Conservation (phyloP, 495 filamentous ascomycete genomes). For the Talaromyces ruber region DNA sequence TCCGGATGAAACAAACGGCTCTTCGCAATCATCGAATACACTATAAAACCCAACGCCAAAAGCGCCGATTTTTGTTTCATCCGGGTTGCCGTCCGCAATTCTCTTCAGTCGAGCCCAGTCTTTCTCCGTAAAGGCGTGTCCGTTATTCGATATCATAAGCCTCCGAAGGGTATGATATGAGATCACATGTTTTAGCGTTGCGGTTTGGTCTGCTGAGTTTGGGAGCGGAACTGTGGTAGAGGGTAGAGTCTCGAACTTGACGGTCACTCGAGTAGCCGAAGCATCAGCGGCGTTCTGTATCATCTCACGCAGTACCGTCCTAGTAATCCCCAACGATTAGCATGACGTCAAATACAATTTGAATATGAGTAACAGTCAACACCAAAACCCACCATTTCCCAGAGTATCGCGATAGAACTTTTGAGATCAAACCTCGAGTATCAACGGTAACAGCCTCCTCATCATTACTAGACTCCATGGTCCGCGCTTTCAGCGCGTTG, state of each 20-base stretch:
- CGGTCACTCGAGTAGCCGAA: constrained; percentile 76
- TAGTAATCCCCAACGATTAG: constrained; percentile 11
- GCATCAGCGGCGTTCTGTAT: constrained; percentile 98
- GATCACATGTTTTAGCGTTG: constrained; percentile 72
- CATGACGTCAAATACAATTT: background rate
- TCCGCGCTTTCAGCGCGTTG: constrained; percentile 73
- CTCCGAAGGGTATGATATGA: constrained; percentile 75
- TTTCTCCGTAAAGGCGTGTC: constrained; percentile 69
- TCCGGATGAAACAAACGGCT: constrained; percentile 91
- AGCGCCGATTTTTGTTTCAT: constrained; percentile 97
- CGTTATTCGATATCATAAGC: constrained; percentile 84
- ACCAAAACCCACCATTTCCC: constrained; percentile 61
- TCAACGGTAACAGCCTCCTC: constrained; percentile 99
- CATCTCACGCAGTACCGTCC: constrained; percentile 74
- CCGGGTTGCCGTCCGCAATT: constrained; percentile 96
- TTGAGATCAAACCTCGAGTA: constrained; percentile 92
- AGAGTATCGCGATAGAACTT: constrained; percentile 90
- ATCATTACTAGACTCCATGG: constrained; percentile 74
- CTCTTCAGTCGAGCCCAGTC: constrained; percentile 93
- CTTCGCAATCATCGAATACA: constrained; percentile 96
- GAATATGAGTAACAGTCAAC: constrained; percentile 27
- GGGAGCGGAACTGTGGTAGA: constrained; percentile 70
- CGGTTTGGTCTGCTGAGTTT: constrained; percentile 52
- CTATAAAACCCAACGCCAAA: constrained; percentile 99
- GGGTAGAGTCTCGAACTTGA: constrained; percentile 83